These are phyloP conservation scores for Isochrysis galbana DNA, from an alignment of 78 protist genomes.

Conservation along the genomic window DNA sequence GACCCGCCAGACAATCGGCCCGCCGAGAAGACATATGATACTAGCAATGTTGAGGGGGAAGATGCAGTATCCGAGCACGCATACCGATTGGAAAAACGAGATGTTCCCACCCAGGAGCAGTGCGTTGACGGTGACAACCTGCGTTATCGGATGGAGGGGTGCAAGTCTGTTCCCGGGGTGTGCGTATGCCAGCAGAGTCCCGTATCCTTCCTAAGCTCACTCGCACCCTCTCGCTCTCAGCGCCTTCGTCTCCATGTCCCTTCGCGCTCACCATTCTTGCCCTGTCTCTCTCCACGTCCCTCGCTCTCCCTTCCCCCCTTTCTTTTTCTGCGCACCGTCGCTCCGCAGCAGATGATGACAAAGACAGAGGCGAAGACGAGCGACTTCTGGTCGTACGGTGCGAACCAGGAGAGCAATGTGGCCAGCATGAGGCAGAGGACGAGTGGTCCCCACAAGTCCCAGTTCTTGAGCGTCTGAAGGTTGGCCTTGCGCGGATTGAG, in stretches of 20 bases:
- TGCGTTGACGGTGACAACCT: conserved; percentile 87
- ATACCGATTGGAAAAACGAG: conserved; percentile 90
- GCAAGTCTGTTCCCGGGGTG: too few species aligned
- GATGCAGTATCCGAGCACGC: conserved; percentile 95
- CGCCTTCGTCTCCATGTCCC: too few species aligned
- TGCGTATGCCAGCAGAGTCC: too few species aligned
- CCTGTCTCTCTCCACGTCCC: too few species aligned
- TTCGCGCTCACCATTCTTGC: too few species aligned
- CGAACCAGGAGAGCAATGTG: conserved; percentile 24
- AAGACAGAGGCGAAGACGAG: conserved; percentile 85
- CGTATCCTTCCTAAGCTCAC: too few species aligned
- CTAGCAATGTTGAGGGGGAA: conserved; percentile 78
- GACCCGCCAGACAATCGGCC: not conserved
- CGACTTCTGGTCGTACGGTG: conserved; percentile 58
- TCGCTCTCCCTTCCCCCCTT: too few species aligned
- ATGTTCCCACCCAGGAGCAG: conserved; percentile 83
- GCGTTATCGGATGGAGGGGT: too few species aligned
- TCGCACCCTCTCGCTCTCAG: too few species aligned
- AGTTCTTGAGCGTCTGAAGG: not conserved
- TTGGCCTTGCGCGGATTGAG: conserved; percentile 39
- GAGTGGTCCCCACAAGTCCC: conserved; percentile 92
- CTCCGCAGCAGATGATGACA: conserved; percentile 86
- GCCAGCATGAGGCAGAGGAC: conserved; percentile 79
- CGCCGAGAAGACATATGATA: conserved; percentile 30
- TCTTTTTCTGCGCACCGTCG: too few species aligned